Base-by-base conservation (phyloP, 2,329 filamentous ascomycete species). In the Microsporum ferrugineum region DNA sequence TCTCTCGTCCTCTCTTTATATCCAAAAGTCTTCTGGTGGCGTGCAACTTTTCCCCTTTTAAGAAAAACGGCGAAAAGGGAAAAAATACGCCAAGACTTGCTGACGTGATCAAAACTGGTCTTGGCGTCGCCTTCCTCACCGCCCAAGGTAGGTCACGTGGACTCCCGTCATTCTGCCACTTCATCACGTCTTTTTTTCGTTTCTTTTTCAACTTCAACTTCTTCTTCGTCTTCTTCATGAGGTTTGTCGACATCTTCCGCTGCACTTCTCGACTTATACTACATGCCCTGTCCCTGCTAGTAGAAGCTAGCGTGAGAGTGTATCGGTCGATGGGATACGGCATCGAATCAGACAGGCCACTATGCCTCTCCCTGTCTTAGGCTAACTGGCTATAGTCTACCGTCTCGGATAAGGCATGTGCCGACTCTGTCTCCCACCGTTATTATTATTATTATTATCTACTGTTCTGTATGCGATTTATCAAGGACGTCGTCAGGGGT, bases 141-240 rank as follows among this genome's bases (percentile, higher is more conserved):
- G 38, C 43, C 43, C 7, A 47, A 29, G 6, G 7, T 29, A 10
- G 14, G 33, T 57, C 55, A 57, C 55, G 55, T 57, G 55, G 47
- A 38, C 34, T 2, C 12, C 38, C 55, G 55, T 36, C 55, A 57
- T 57, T 41, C 34, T 27, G 55, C 17, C 55, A 6, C 14, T 31
- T 36, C 33, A 57, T 57, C 55, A 57, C 55, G 55, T 57, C 34
- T 39, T 57, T 39, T 39, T 29, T 33, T 31, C 49, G 33, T 29
- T 34, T 33, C 10, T 53, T 53, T 29, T n/a, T 55, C 51, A 33
- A 33, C 51, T 56, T 27, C 34, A 33, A 34, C 17, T 29, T 7
- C n/a, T 0, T 2, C 27, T 33, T 29, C 49, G 8, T 10, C 49
- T 36, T 31, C 38, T 23, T 23, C 17, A 23, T 23, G 17, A 23